Evolutionary conservation across 2,329 filamentous ascomycete genomes (phyloP), one percentile per base, ranked within the genome.

Genomic region (Aciculosporium take): DNA sequence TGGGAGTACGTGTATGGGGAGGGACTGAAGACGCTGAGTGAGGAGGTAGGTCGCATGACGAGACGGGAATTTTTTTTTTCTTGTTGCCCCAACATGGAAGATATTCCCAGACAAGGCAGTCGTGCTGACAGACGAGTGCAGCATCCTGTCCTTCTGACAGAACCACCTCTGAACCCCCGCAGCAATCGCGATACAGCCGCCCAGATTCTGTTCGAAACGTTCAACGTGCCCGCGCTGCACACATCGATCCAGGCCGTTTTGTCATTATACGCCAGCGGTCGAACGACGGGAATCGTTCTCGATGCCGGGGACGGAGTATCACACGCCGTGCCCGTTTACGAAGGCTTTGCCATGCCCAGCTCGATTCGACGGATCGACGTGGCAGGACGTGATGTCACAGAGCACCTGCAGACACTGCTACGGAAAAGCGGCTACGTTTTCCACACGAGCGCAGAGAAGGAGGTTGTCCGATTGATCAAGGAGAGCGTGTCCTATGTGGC

Each of bases 1-100:
- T 98, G 91, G 91, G 84, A 93, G 55, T 91, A 94, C 57, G 87
- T 98, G 40, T 98, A 96, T 61, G 84, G 84, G 44, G 89, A 95
- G 57, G 91, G 93, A 49, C 63, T 98, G 54, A 96, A 95, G 69
- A 94, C 89, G 38, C 72, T 95, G 58, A 95, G 88, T 63, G 91
- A 98, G 72, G 91, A 98, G 74, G 84, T 88, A 44, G 28, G 59
- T 48, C 7, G 5, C 7, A 7, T 7, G 23, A 13, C 13, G n/a
- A 21, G 18, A 23, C 18, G 7, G 18, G n/a, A n/a, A n/a, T 32
- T 32, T 20, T 2, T 7, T 13, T 32, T 18, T 18, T 8, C 17
- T 10, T 18, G 4, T 32, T 18, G 5, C 20, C 17, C 9, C 8
- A 20, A 30, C 9, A 18, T 24, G 5, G n/a, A n/a, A n/a, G 13